Percentiles rank a stretch among this genome's conserved stretches.
phyloP scores from a whole-genome alignment of 2,329 filamentous ascomycete genomes.

The Onygenales sp. region DNA sequence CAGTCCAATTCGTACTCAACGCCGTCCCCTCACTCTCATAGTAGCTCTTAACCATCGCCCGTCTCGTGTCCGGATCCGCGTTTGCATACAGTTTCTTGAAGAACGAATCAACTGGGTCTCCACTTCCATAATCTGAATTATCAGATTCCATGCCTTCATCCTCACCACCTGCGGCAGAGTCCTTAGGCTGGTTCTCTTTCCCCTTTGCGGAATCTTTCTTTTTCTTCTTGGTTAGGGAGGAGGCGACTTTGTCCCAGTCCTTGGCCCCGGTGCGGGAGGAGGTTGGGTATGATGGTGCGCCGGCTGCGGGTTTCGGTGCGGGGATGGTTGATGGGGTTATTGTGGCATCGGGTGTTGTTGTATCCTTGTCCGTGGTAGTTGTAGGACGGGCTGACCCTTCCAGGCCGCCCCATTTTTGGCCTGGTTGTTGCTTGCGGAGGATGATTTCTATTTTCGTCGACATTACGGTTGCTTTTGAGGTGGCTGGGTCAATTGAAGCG shows the following conservation, averaged over 20 bases:
- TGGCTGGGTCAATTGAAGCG: constrained; percentile 51
- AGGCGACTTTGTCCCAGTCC: constrained; percentile 78
- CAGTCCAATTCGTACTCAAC: constrained; percentile 83
- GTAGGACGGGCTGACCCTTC: constrained; percentile 34
- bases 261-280: constrained; percentile 77
- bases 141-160: constrained; percentile 46
- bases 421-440: constrained; percentile 56
- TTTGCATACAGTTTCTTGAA: constrained; percentile 82
- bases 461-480: constrained; percentile 56
- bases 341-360: constrained; percentile 14
- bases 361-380: constrained; percentile 2
- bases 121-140: constrained; percentile 37
- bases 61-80: constrained; percentile 67
- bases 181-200: constrained; percentile 14
- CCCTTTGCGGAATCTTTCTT: constrained; percentile 20
- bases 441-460: constrained; percentile 71
- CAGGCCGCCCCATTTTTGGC: constrained; percentile 58
- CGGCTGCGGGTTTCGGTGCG: constrained; percentile 11
- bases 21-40: constrained; percentile 88
- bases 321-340: constrained; percentile 10
- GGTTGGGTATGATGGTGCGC: constrained; percentile 64
- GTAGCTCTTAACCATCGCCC: constrained; percentile 98
- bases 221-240: constrained; percentile 37
- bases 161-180: constrained; percentile 14
- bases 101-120: constrained; percentile 65